phyloP scores from a whole-genome alignment of 352 stramenopile species.

The Pythium coloratum region DNA sequence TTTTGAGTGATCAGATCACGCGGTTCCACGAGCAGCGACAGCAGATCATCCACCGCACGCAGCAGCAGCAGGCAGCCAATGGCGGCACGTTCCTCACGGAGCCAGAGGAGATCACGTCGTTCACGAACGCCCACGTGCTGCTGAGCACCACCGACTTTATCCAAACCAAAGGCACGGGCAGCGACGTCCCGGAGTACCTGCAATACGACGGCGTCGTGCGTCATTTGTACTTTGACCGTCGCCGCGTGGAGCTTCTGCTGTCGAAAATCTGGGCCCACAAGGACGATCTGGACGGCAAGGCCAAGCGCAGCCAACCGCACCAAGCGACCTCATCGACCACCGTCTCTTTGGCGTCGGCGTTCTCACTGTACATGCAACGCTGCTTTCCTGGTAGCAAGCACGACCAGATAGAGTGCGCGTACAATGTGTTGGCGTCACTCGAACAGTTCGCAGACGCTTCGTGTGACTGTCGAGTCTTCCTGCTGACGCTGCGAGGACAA shows the following conservation, averaged over 20 bases:
- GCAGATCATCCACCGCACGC: conserved; percentile 29
- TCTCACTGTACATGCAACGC: conserved; percentile 42
- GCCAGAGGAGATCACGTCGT: conserved; percentile 28
- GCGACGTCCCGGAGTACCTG: conserved; percentile 52
- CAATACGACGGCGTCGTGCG: conserved; percentile 62
- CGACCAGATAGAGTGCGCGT: conserved; percentile 56
- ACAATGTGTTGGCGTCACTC: conserved; percentile 56
- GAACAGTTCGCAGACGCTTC: conserved; percentile 40
- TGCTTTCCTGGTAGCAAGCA: conserved; percentile 25
- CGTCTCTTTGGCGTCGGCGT: conserved; percentile 34
- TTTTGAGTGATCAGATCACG: conserved; percentile 13
- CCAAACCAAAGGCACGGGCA: conserved; percentile 30
- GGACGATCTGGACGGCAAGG: conserved; percentile 46
- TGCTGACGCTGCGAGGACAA: conserved; percentile 45
- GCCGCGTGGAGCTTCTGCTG: conserved; percentile 51
- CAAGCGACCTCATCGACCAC: conserved; percentile 11
- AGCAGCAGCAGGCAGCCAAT: conserved; percentile 13
- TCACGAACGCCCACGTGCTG: conserved; percentile 4
- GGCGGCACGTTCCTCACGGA: conserved; percentile 54
- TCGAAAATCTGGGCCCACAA: conserved; percentile 59
- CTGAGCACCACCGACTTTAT: conserved; percentile 40
- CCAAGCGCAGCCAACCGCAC: conserved; percentile 28
- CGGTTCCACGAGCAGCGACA: conserved; percentile 23
- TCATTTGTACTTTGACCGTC: conserved; percentile 47
- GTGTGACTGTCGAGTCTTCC: conserved; percentile 58